Evolutionary conservation across 345 rosid genomes (phyloP).

Genomic region (Eucalyptus virginea): DNA sequence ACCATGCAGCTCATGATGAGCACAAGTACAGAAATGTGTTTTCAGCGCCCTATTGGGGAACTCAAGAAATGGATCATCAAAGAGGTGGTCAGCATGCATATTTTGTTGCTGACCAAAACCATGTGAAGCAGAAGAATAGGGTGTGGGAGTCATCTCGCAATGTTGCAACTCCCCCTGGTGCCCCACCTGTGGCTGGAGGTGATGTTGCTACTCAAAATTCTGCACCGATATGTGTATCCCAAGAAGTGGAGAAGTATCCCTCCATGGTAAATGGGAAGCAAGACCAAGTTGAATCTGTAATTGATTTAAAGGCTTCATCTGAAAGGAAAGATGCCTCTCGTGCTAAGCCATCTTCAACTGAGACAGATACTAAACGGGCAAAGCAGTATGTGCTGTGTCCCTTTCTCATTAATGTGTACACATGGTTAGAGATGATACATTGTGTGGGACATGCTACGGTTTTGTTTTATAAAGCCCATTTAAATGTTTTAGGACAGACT

Average conservation of each 20-base stretch:
- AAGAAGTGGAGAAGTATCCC: background rate
- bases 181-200: background rate
- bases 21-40: constrained; percentile 1
- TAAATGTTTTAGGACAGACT: background rate
- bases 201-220: constrained; percentile 1
- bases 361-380: constrained; percentile 66
- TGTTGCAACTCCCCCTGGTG: background rate
- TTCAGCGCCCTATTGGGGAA: constrained; percentile 24
- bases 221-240: background rate
- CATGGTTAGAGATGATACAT: background rate
- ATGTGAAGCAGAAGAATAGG: constrained; percentile 2
- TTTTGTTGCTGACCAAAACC: background rate
- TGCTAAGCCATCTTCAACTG: constrained; percentile 28
- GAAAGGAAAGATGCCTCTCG: constrained; percentile 49
- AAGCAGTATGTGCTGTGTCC: constrained; percentile 65
- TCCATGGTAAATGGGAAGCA: constrained; percentile 10
- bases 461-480: background rate
- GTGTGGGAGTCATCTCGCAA: constrained; percentile 2
- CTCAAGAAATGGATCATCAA: constrained; percentile 21
- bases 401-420: background rate
- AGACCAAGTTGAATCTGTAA: background rate
- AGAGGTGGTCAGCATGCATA: constrained; percentile 16
- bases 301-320: constrained; percentile 23
- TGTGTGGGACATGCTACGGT: background rate
- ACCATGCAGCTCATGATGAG: constrained; percentile 7